These are phyloP conservation scores for Colletotrichum somersetense DNA, from an alignment of 2,329 filamentous ascomycete species.

Conservation along the genomic window DNA sequence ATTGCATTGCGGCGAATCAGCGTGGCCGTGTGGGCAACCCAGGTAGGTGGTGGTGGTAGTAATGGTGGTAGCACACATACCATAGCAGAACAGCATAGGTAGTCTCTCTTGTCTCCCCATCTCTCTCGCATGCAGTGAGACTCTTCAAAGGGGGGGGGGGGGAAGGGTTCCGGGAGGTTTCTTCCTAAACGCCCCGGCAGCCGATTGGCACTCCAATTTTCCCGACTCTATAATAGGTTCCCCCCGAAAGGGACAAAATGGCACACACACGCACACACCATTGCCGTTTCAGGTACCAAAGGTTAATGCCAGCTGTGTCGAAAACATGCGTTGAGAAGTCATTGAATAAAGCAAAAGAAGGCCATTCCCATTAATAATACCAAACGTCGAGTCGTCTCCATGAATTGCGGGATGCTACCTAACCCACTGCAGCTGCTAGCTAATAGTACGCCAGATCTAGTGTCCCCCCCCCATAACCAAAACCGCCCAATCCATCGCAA, in stretches of 20 bases:
- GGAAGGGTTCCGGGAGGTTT: neutral
- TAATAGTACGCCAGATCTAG: neutral
- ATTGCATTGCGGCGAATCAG: no score
- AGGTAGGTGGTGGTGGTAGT: neutral
- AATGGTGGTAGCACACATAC: no score
- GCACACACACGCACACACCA: neutral
- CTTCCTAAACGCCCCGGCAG: neutral
- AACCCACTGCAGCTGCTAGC: neutral
- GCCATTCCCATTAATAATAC: neutral
- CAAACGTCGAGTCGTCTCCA: neutral
- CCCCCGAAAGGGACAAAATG: neutral
- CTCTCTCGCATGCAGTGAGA: neutral
- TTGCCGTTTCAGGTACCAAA: neutral
- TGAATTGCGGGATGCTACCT: neutral
- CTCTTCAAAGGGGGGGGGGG: neutral
- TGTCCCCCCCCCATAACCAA: neutral
- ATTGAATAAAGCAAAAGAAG: neutral
- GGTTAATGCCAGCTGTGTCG: neutral
- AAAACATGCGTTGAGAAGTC: neutral
- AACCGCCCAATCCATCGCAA: neutral
- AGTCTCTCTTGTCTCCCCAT: neutral
- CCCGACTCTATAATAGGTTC: neutral
- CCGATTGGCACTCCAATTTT: neutral
- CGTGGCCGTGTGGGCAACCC: neutral
- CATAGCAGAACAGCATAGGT: neutral